phyloP scores from a whole-genome alignment of 1,139 yeast species.

The Pichia sp. region DNA sequence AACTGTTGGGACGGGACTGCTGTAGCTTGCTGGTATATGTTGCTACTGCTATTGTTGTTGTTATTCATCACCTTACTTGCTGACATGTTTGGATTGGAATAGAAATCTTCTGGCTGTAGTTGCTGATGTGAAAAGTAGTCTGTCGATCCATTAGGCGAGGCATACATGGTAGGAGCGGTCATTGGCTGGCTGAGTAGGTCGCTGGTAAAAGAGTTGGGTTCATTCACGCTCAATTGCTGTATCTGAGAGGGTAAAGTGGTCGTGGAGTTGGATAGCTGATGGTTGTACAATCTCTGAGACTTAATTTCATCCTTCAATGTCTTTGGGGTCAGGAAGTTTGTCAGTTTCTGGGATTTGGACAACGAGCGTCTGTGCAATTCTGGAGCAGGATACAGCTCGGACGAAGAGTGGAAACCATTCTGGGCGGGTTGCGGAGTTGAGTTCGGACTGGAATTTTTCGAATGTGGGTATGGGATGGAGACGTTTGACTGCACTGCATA shows the following conservation, averaged over 20 bases:
- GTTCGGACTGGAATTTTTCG: not conserved
- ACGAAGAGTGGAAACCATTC: not conserved
- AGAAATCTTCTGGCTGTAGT: not conserved
- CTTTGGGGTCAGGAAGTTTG: conserved; percentile 7
- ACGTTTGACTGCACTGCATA: not conserved
- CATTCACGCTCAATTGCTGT: conserved; percentile 6
- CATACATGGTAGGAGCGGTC: conserved; percentile 1
- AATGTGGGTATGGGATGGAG: conserved; percentile 4
- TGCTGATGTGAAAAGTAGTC: conserved; percentile 1
- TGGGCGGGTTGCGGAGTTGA: not conserved
- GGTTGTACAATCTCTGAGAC: not conserved
- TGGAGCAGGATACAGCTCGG: not conserved
- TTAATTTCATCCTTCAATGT: not conserved
- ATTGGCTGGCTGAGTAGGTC: not conserved
- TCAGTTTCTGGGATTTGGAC: conserved; percentile 9
- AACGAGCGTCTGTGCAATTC: not conserved
- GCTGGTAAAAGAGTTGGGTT: not conserved
- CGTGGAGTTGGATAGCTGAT: conserved; percentile 7
- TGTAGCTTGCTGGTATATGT: conserved; percentile 2
- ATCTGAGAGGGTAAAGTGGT: conserved; percentile 6
- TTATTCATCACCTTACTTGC: not conserved
- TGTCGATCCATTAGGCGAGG: not conserved
- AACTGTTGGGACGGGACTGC: conserved; percentile 31
- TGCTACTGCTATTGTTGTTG: not conserved
- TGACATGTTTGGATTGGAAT: not conserved